A percentile compares a stretch with the other conserved stretches of the same genome.
Evolutionary conservation across 2,329 filamentous ascomycete genomes (phyloP).

Genomic region (Neonectria coccinea): DNA sequence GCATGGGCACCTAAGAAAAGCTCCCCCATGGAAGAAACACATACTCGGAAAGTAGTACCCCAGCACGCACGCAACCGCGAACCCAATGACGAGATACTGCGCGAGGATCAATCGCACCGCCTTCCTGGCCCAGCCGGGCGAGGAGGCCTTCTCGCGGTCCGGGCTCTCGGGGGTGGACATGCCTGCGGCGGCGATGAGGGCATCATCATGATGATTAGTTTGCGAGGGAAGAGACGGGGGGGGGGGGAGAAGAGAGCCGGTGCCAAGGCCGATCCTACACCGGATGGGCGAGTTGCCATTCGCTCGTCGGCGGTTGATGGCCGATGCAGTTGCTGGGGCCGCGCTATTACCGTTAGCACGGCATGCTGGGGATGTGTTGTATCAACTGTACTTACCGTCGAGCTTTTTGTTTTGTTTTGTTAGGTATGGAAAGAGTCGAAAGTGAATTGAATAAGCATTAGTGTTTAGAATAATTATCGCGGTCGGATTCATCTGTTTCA

Average conservation of each 20-base stretch:
- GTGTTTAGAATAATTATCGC: neutral
- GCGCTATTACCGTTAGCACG: conserved; percentile 40
- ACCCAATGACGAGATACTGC: conserved; percentile 75
- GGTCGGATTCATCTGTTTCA: too few species aligned
- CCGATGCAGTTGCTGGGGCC: conserved; percentile 21
- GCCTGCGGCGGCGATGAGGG: neutral
- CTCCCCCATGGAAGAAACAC: conserved; percentile 30
- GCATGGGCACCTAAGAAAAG: neutral
- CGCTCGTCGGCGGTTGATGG: conserved; percentile 26
- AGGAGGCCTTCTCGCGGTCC: conserved; percentile 14
- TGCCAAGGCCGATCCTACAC: conserved; percentile 8
- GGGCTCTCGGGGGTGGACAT: conserved; percentile 36
- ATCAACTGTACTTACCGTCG: neutral
- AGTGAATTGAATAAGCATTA: neutral
- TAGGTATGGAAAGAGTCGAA: too few species aligned
- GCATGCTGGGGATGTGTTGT: conserved; percentile 9
- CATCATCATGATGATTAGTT: neutral
- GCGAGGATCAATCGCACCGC: conserved; percentile 56
- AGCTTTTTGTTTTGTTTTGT: too few species aligned
- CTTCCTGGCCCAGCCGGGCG: conserved; percentile 34
- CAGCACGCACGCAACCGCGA: conserved; percentile 64
- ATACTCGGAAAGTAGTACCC: conserved; percentile 58
- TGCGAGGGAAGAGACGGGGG: neutral
- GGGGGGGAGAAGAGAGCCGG: neutral
- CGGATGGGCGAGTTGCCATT: conserved; percentile 9